Percentiles rank a stretch among this genome's conserved stretches.
Evolutionary conservation across 2,329 filamentous ascomycete species (phyloP).

Genomic region (Neophaeococcomyces aloes): DNA sequence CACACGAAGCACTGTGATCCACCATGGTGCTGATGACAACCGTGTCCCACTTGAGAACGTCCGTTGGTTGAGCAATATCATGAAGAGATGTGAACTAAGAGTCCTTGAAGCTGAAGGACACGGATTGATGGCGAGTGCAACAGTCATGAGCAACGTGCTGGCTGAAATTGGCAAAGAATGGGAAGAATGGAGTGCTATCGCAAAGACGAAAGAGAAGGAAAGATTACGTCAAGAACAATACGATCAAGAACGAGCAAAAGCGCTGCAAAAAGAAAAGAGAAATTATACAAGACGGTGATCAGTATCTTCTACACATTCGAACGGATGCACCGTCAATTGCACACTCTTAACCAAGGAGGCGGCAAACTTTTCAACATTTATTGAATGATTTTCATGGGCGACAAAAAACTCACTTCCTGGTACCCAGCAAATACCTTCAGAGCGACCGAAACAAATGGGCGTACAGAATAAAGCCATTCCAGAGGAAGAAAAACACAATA

Average conservation of each 20-base stretch:
- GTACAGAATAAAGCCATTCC: no score
- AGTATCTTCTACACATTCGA: no score
- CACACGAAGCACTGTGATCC: constrained; percentile 79
- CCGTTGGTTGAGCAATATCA: constrained; percentile 84
- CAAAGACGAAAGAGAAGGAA: constrained; percentile 35
- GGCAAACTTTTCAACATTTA: no score
- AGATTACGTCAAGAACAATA: constrained; percentile 8
- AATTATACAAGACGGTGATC: no score
- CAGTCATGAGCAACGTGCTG: constrained; percentile 86
- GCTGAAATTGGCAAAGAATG: constrained; percentile 92
- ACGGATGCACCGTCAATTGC: no score
- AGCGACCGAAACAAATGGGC: no score
- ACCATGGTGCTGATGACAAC: constrained; percentile 83
- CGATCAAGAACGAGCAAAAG: neutral
- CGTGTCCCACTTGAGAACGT: constrained; percentile 93
- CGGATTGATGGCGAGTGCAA: constrained; percentile 86
- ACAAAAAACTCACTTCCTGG: no score
- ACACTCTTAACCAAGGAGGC: no score
- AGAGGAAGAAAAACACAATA: no score
- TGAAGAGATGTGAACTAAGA: constrained; percentile 84
- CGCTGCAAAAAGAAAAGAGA: no score
- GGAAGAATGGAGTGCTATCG: constrained; percentile 68
- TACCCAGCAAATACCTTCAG: no score
- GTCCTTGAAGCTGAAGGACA: constrained; percentile 87
- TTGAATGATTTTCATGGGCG: no score